Evolutionary conservation across 306 rosid species (phyloP).

Genomic region (Prunus mira): DNA sequence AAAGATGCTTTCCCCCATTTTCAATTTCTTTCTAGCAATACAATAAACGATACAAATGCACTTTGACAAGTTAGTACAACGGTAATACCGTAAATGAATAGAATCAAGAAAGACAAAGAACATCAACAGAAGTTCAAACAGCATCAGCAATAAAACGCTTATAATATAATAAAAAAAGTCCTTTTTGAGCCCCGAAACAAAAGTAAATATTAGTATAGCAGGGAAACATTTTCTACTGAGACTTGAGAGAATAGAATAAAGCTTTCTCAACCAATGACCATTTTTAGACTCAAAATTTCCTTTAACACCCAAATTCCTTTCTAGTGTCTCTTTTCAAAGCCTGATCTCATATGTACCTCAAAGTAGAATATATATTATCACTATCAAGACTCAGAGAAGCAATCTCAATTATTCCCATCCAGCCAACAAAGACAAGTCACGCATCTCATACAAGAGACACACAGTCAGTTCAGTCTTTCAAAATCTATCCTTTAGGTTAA

Average conservation of each 20-base stretch:
- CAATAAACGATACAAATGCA: conserved; percentile 8
- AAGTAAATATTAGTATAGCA: neutral
- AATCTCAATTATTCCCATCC: neutral
- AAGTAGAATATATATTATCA: neutral
- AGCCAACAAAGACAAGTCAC: neutral
- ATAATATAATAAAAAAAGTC: too few relatives aligned
- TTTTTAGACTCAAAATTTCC: neutral
- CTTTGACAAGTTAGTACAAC: conserved; percentile 22
- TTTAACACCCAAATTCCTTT: neutral
- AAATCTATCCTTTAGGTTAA: neutral
- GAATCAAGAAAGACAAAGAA: neutral
- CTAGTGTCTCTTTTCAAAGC: neutral
- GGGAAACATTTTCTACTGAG: neutral
- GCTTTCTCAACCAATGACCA: neutral
- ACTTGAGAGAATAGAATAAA: too few relatives aligned
- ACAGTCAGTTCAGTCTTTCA: neutral
- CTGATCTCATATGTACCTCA: neutral
- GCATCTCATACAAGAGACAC: neutral
- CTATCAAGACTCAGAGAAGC: neutral
- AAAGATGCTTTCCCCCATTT: conserved; percentile 66
- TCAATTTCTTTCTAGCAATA: conserved; percentile 66
- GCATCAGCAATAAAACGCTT: neutral
- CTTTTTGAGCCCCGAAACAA: neutral
- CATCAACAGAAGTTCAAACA: neutral
- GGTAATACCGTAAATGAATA: conserved; percentile 16